phyloP scores from a whole-genome alignment of 225 moss, liverwort and hornwort genomes.

The Asterella californica region DNA sequence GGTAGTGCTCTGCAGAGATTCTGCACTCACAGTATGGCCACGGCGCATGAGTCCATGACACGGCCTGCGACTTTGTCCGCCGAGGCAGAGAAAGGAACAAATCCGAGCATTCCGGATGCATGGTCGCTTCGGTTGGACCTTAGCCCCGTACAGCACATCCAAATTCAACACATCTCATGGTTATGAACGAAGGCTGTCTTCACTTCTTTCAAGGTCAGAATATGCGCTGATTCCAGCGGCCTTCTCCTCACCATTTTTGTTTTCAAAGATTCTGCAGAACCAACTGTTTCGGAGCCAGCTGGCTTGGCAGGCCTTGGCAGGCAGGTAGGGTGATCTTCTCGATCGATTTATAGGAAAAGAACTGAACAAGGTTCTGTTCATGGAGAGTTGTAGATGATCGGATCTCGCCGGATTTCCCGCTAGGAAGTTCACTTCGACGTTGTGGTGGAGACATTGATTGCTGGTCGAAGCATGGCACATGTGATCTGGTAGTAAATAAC shows the following conservation, averaged over 20 bases:
- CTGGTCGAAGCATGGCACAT: background rate
- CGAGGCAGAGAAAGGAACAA: background rate
- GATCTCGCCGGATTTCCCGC: background rate
- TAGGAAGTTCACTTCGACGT: background rate
- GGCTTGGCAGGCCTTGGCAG: background rate
- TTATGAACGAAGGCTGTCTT: background rate
- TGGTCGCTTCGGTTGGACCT: background rate
- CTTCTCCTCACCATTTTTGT: background rate
- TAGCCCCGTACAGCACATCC: background rate
- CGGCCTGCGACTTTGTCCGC: background rate
- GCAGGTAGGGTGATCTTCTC: background rate
- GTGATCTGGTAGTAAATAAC: background rate
- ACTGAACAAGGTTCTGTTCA: background rate
- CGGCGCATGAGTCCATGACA: too few species aligned
- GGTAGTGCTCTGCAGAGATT: too few species aligned
- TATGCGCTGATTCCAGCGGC: background rate
- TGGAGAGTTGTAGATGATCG: background rate
- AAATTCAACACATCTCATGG: background rate
- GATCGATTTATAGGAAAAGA: background rate
- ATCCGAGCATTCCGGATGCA: background rate
- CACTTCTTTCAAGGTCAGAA: background rate
- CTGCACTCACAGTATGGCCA: too few species aligned
- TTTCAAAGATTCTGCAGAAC: background rate
- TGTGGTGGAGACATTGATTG: background rate
- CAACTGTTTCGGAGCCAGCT: background rate